These are phyloP conservation scores for Dothidotthia symphoricarpi DNA, from an alignment of 2,329 filamentous ascomycete genomes.

Conservation along the genomic window DNA sequence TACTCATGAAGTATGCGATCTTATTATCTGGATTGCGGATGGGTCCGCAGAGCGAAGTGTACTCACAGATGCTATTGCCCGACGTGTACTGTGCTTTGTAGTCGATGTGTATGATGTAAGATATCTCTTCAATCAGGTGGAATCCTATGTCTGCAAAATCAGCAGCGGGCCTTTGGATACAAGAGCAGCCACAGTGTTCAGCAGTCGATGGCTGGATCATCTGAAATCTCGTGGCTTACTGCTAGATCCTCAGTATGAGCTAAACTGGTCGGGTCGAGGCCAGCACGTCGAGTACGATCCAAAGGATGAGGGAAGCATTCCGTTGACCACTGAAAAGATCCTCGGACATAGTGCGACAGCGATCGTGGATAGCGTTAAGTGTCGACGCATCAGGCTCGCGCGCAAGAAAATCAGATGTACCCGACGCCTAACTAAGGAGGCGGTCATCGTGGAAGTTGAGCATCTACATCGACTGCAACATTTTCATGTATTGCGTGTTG, in stretches of 20 bases:
- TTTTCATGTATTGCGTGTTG: constrained; percentile 6
- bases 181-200: no score
- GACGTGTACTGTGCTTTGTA: no score
- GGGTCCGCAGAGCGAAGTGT: no score
- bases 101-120: no score
- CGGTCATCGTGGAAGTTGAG: background rate
- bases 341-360: background rate
- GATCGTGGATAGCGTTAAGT: background rate
- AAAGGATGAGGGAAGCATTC: background rate
- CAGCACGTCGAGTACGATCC: constrained; percentile 7
- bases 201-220: background rate
- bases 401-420: background rate
- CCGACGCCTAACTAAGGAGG: background rate
- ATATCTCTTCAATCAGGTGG: no score
- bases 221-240: background rate
- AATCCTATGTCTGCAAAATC: no score
- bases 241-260: background rate
- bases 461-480: constrained; percentile 2
- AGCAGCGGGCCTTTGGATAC: no score
- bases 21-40: no score
- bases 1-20: no score
- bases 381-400: constrained; percentile 1
- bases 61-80: no score
- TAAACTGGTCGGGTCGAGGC: constrained; percentile 8
- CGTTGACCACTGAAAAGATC: background rate